Evolutionary conservation across 441 rosid genomes (phyloP), one percentile per base, ranked within the genome.

Genomic region (Eutrema salsugineum): DNA sequence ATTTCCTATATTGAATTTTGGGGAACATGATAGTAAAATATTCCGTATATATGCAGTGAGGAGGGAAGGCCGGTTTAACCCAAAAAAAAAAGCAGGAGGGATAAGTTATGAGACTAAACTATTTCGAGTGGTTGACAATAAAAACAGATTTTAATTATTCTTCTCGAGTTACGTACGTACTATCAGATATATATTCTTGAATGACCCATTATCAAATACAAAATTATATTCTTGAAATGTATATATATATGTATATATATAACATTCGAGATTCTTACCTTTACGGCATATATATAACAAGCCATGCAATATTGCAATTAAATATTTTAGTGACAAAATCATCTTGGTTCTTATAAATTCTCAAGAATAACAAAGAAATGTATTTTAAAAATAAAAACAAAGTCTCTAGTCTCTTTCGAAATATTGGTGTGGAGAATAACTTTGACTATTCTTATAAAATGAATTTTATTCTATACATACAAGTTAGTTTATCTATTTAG

Each of bases 221-320:
- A 44, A 33, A 11, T 4, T 48, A 66, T 59, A 39, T 61, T 57
- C 48, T 27, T 36, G 6, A 64, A 22, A 15, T 24, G 3, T 24
- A 24, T 24, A 24, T 24, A 24, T 24, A 24, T 24, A 24, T 5
- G 10, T 10, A 15, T 32, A 33, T 56, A 11, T 20, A 51, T 42
- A 15, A 30, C 44, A 39, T 66, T 73, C 61, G 77, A 73, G 53
- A 73, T 57, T 58, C 61, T 73, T 49, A 8, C 32, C 11, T 66
- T 39, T n/a, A 48, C 47, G 61, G 72, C 67, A 73, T 39, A 73
- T 39, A 66, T 27, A 57, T n/a, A n/a, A 33, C 15, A 47, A 65
- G 44, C 51, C 71, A 65, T 65, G 50, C 77, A 50, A n/a, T n/a
- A n/a, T n/a, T n/a, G n/a, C n/a, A n/a, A n/a, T n/a, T n/a, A n/a